These are phyloP conservation scores for Naganishia liquefaciens DNA, from an alignment of 1,284 basidiomycete genomes.

Conservation along the genomic window DNA sequence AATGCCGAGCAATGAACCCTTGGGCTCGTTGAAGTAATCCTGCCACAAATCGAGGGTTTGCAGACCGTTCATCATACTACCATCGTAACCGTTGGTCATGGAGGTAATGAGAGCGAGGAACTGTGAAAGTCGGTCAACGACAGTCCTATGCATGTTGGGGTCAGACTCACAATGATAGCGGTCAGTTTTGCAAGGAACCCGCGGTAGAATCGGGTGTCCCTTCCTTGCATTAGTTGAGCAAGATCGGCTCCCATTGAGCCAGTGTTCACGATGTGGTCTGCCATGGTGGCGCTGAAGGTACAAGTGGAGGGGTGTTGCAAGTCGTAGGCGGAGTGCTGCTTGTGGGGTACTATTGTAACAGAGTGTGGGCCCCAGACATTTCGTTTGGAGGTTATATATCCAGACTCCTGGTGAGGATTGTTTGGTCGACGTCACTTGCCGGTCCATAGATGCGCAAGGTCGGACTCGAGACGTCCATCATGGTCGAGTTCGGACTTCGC, in stretches of 20 bases:
- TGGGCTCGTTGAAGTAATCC: slow-evolving; percentile 32
- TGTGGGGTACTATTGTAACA: slow-evolving; percentile 6
- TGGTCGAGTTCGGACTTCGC: too few species aligned
- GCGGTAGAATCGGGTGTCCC: slow-evolving; percentile 24
- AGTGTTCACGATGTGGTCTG: slow-evolving; percentile 26
- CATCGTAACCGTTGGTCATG: slow-evolving; percentile 36
- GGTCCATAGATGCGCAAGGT: not conserved
- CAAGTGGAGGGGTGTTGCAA: not conserved
- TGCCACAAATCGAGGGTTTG: slow-evolving; percentile 40
- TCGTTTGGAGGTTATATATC: slow-evolving; percentile 20
- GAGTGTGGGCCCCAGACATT: slow-evolving; percentile 16
- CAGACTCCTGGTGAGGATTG: not conserved
- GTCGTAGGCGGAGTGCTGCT: slow-evolving; percentile 6
- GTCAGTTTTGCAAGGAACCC: slow-evolving; percentile 21
- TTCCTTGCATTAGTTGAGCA: slow-evolving; percentile 26
- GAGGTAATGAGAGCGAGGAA: slow-evolving; percentile 36
- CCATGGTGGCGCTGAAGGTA: slow-evolving; percentile 18
- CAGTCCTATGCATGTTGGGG: too few species aligned
- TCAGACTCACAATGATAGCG: slow-evolving; percentile 23
- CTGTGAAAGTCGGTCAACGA: slow-evolving; percentile 2
- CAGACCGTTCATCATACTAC: slow-evolving; percentile 40
- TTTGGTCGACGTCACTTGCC: not conserved
- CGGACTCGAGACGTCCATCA: not conserved
- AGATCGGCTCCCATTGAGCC: slow-evolving; percentile 15
- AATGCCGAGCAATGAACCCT: slow-evolving; percentile 42